Base-by-base conservation (phyloP, 768 basidiomycete species). In the Saitozyma sp. region DNA sequence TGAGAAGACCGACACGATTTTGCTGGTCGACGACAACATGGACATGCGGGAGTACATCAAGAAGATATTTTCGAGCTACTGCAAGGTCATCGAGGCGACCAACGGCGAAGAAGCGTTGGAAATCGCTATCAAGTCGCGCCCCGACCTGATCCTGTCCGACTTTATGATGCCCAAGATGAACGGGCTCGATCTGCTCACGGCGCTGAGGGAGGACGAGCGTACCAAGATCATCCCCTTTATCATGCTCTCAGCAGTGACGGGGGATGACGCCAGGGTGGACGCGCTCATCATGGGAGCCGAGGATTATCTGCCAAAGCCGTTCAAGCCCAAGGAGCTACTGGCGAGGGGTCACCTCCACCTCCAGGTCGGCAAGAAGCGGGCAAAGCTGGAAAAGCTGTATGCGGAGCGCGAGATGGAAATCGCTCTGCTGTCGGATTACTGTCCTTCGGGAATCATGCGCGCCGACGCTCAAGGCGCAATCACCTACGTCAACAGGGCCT, bases 301-400 rank as follows among this genome's bases (percentile, higher is more conserved):
- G 54, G 81, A 78, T 57, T 82, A 79, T 59, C 64, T 82, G 13
- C 64, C 71, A 11, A 82, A 82, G 64, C 82, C 82, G 1, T 82
- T 82, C 74, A 77, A 74, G 46, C 70, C 78, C 1, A 73, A 76
- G 51, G 81, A 82, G 59, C 65, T 82, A 9, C 59, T 82, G 39
- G 82, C 82, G 8, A 73, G 82, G 16, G 79, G 75, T 6, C 77
- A 81, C 54, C 70, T 82, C 14, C 81, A 82, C 50, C 72, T 82
- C 64, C 81, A 82, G 53, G 67, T 82, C 10, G 82, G 82, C 39
- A 82, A 82, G 64, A 79, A 79, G 41, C 67, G 75, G 5, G 59
- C 59, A n/a, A 64, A 66, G 20, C 56, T 78, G 40, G 77, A 78
- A 54, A 52, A 56, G 52, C 46, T 64, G 29, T 78, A 64, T 45